phyloP scores from a whole-genome alignment of 2,329 filamentous ascomycete genomes.

The Colletotrichum sp. region DNA sequence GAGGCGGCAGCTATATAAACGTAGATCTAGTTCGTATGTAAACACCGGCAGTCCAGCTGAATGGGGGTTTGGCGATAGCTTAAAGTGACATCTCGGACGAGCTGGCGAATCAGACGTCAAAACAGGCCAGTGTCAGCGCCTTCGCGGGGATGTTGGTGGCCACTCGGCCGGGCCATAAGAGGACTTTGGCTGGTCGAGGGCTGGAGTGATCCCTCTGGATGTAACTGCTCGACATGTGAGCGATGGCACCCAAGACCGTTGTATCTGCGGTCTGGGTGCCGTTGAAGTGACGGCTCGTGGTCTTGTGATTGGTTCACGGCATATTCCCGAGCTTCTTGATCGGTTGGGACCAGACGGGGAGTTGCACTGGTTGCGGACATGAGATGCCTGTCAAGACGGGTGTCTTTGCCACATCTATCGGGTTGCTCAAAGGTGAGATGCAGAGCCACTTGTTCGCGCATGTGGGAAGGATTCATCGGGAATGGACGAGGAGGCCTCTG shows the following conservation, averaged over 20 bases:
- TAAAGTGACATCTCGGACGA: conserved; percentile 4
- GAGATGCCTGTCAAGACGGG: conserved; percentile 1
- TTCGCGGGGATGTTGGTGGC: background rate
- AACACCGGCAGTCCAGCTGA: background rate
- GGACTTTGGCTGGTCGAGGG: background rate
- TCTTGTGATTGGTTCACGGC: background rate
- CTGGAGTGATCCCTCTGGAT: background rate
- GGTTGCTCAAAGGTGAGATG: background rate
- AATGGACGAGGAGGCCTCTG: background rate
- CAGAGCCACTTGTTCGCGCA: background rate
- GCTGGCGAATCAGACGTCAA: background rate
- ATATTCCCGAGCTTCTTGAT: background rate
- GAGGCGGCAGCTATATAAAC: background rate
- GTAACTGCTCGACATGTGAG: conserved; percentile 6
- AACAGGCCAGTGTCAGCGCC: background rate
- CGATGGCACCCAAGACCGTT: conserved; percentile 10
- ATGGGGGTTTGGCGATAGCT: background rate
- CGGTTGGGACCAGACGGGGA: background rate
- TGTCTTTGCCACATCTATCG: background rate
- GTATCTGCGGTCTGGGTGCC: background rate
- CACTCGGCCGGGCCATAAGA: background rate
- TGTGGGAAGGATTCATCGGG: background rate
- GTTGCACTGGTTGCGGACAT: background rate
- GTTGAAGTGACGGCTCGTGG: background rate
- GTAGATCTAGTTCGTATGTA: background rate